Evolutionary conservation across 352 stramenopile genomes (phyloP), one percentile per base, ranked within the genome.

Genomic region (Pythium biforme): DNA sequence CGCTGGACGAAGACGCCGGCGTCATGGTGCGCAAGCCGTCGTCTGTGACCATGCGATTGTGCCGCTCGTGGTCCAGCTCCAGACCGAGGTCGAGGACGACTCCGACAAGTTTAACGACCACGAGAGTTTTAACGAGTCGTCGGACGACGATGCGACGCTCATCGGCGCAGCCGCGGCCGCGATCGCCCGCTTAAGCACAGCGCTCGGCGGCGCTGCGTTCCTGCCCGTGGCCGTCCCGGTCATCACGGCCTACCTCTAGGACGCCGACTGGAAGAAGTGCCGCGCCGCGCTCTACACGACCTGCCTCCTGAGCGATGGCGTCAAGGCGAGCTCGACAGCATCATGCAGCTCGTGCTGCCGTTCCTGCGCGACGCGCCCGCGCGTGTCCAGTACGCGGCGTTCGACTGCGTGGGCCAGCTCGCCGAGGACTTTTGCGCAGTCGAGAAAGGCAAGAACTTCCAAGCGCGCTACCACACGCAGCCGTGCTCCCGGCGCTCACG

Each of bases 361-460:
- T 89, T 83, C 52, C 58, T 95, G 39, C 78, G 68, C 51, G 84
- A 95, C 59, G 76, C 72, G 40, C 81, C 92, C 73, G 70, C 83
- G 53, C 86, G 86, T 37, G 82, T 92, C 34, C 86, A 91, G 71
- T 95, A 92, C 78, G 77, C 86, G 17, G 79, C 85, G 27, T 69
- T 95, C 8, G 83, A 93, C 73, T 92, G 86, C 55, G 71, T 95
- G 58, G 86, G 86, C 17, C 86, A 95, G 64, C 70, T 93, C 27
- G 83, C 85, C 12, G 77, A 94, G 51, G 86, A 94, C 70, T 94
- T 94, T 52, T 80, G 83, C 33, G 76, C 91, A 47, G 82, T 94
- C 2, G 81, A 85, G n/a, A 86, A 88, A 65, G 79, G 80, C 60
- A 93, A 91, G 78, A 95, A 95, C 74, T 95, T 95, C 59, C 84